Base-by-base conservation (phyloP, 345 rosid species). In the Fremontodendron californicum region DNA sequence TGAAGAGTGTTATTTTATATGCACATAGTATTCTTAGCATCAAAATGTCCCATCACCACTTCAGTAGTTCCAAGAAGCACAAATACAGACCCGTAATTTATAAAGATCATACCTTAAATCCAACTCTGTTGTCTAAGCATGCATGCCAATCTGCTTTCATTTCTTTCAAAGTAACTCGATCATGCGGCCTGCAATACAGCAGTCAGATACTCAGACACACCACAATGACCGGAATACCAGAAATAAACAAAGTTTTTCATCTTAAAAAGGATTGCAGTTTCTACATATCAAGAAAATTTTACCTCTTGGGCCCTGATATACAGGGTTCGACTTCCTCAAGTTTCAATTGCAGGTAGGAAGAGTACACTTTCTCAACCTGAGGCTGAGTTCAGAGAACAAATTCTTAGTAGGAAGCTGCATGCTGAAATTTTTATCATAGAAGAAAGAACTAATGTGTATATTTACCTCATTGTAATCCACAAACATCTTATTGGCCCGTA, bases 111-210 rank as follows among this genome's bases (percentile, higher is more conserved):
- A 92, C 97, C 98, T 94, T 94, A 75, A 94, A 94, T 55, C 97
- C 96, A 73, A 91, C 97, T 84, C 78, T 88, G 81, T 80, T 92
- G 80, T 92, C 92, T 25, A 94, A 87, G 84, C 98, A 94, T 67
- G 97, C 82, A 75, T 86, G 92, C 97, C 97, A 92, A 82, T 94
- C 97, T 18, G 87, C 90, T 85, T 94, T 94, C 97, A 94, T 94
- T 72, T 92, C 95, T 75, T 82, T 94, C 80, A 91, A 39, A 45
- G 94, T 83, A 81, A 94, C 97, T 77, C 95, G 90, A 77, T 94
- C 96, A 74, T 94, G 95, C 40, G 98, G 98, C 94, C 97, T 92
- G 85, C 74, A 84, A 72, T 43, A 45, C 25, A 48, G 13, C 16
- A 48, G 18, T 40, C 43, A 60, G 39, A 57, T 57, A 27, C 63